Evolutionary conservation across 176 grass and related monocot genomes (phyloP), one percentile per base, ranked within the genome.

Genomic region (Chrysopogon serrulatus): DNA sequence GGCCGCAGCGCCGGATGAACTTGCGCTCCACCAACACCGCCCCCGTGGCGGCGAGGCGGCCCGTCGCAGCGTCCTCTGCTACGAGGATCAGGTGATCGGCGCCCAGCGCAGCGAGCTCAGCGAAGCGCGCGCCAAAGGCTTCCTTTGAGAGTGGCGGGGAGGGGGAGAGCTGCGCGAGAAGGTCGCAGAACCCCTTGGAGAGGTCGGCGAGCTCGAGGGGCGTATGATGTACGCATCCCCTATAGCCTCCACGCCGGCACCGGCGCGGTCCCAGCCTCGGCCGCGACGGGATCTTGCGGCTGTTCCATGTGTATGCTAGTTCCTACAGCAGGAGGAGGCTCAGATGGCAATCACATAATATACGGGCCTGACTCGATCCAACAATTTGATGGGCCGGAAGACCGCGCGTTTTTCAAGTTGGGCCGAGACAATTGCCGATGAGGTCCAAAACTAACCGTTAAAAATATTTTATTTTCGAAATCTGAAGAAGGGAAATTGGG

Each of bases 51-150:
- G 89, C 33, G 17, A 98, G 75, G 5, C 56, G 85, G 0, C 89
- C 74, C 5, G 87, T 83, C 63, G 30, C 6, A 27, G 56, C 35
- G 54, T 94, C 87, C 87, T 96, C 96, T 0, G 77, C 82, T 36
- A 96, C 87, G 72, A 91, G 75, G 61, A 98, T 77, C 85, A 93
- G 77, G 86, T 94, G 91, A 74, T 94, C 96, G 61, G 78, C 77
- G 32, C 93, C 96, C 5, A 95, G 77, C 32, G 89, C 80, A 19
- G 73, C 79, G 57, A 98, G 93, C 31, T 95, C 89, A 8, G 59
- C 80, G 84, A 95, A 94, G 34, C 86, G 93, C 56, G 73, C 19
- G 24, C 73, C 18, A 79, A 92, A 94, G 76, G 78, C 64, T 28
- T 80, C 86, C 42, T 86, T 65, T 8, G 86, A 84, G 78, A 94